Percentiles rank a stretch among this genome's conserved stretches.
phyloP scores from a whole-genome alignment of 2,329 filamentous ascomycete species.

The Bertia moriformis region DNA sequence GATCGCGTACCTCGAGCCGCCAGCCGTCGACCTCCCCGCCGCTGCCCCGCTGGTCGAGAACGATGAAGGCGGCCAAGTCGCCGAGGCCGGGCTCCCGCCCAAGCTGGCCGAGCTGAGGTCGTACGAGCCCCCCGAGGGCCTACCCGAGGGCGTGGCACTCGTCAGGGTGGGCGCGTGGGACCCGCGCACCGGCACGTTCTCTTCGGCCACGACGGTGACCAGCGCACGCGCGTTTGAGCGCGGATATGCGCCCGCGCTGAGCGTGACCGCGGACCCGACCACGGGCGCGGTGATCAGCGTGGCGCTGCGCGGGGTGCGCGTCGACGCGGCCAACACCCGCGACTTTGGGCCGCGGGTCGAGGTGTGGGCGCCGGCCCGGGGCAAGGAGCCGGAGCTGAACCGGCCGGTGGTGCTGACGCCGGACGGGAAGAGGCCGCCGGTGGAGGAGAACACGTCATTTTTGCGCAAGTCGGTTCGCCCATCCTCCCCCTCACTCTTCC shows the following conservation, averaged over 20 bases:
- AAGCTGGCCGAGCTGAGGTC: conserved; percentile 28
- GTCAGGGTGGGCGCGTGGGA: conserved; percentile 46
- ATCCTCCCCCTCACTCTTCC: not conserved
- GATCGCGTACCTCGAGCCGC: conserved; percentile 39
- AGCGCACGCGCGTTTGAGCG: conserved; percentile 42
- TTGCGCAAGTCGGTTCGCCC: conserved; percentile 43
- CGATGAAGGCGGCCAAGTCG: too few relatives aligned
- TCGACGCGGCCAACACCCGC: conserved; percentile 49
- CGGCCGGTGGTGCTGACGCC: conserved; percentile 46
- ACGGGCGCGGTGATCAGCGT: conserved; percentile 31
- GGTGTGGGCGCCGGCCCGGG: conserved; percentile 29
- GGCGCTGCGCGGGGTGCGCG: conserved; percentile 35
- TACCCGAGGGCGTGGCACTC: conserved; percentile 27
- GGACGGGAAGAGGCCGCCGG: conserved; percentile 41
- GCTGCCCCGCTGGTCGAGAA: too few relatives aligned
- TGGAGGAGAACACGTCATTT: conserved; percentile 45
- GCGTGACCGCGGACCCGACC: conserved; percentile 30
- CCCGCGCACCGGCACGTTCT: conserved; percentile 27
- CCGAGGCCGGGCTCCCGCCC: not conserved
- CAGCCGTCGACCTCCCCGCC: conserved; percentile 26
- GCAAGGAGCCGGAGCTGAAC: conserved; percentile 43
- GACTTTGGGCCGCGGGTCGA: conserved; percentile 48
- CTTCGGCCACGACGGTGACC: conserved; percentile 37
- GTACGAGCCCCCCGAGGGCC: conserved; percentile 42
- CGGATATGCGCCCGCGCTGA: conserved; percentile 41